Conservation (phyloP, 2,329 filamentous ascomycete genomes). For the Hymenoscyphus occultus region DNA sequence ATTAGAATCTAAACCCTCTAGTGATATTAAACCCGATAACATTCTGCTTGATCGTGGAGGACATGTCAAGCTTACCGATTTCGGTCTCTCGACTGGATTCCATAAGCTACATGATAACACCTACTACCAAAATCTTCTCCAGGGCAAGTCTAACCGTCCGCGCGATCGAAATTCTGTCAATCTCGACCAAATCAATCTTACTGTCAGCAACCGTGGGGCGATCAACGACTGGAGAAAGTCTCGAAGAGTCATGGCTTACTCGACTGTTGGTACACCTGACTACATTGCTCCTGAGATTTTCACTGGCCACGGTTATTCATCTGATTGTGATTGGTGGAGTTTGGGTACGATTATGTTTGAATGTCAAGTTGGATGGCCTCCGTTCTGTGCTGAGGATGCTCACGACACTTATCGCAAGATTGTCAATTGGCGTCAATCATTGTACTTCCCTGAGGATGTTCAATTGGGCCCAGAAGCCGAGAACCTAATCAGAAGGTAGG, state of each 20-base stretch:
- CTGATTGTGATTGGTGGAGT: constrained; percentile 99
- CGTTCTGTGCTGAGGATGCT: constrained; percentile 96
- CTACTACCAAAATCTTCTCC: constrained; percentile 95
- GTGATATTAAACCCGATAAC: constrained; percentile 99
- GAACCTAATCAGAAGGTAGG: constrained; percentile 85
- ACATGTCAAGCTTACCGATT: constrained; percentile 97
- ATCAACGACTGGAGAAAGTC: constrained; percentile 99
- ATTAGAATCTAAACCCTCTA: constrained; percentile 39
- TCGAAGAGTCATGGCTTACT: constrained; percentile 92
- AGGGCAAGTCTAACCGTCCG: constrained; percentile 67
- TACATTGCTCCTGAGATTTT: constrained; percentile 99
- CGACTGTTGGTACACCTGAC: constrained; percentile 94
- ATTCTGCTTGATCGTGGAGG: constrained; percentile 93
- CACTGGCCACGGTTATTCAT: constrained; percentile 91
- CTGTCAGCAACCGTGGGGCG: constrained; percentile 93
- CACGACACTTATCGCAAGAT: constrained; percentile 99
- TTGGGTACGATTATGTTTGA: constrained; percentile 99
- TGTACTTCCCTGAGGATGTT: constrained; percentile 96
- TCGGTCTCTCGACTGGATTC: constrained; percentile 95
- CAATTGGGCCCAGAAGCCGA: constrained; percentile 85
- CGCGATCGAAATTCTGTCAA: constrained; percentile 90
- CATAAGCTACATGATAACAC: constrained; percentile 97
- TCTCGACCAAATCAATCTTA: constrained; percentile 96
- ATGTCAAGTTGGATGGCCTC: constrained; percentile 96
- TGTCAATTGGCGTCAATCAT: constrained; percentile 92